phyloP scores from a whole-genome alignment of 352 stramenopile genomes.

The Phytopythium mirpurense region DNA sequence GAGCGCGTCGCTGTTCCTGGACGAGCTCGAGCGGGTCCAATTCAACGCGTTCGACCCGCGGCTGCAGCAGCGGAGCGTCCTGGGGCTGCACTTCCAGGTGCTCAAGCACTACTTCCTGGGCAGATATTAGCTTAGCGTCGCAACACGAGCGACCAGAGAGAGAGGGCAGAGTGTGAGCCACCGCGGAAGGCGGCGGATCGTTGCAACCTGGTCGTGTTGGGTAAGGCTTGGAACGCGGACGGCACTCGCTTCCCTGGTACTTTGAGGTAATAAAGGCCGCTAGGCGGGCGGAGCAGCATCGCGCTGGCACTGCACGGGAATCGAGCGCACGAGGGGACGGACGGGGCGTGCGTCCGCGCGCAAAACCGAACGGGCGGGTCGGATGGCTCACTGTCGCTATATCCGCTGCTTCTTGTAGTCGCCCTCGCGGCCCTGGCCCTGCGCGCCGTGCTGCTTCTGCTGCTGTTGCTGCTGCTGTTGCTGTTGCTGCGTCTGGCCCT shows the following conservation, averaged over 20 bases:
- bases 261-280: background rate
- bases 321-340: background rate
- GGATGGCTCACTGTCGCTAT: slow-evolving; percentile 14
- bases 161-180: background rate
- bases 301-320: background rate
- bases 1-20: slow-evolving; percentile 51
- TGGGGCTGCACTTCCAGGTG: slow-evolving; percentile 61
- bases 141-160: background rate
- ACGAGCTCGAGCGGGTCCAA: slow-evolving; percentile 62
- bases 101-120: slow-evolving; percentile 79
- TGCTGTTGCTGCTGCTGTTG: slow-evolving; percentile 18
- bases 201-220: slow-evolving; percentile 1
- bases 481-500: background rate
- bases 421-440: slow-evolving; percentile 12
- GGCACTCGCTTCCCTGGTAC: background rate
- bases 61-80: slow-evolving; percentile 47
- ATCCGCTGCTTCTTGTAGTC: slow-evolving; percentile 63
- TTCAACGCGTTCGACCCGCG: slow-evolving; percentile 74
- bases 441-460: background rate
- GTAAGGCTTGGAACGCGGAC: background rate
- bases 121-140: slow-evolving; percentile 80
- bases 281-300: background rate
- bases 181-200: background rate
- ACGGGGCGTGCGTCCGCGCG: background rate
- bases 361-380: background rate